Base-by-base conservation (phyloP, 176 grass and related monocot species). In the Saccharum officinarum region DNA sequence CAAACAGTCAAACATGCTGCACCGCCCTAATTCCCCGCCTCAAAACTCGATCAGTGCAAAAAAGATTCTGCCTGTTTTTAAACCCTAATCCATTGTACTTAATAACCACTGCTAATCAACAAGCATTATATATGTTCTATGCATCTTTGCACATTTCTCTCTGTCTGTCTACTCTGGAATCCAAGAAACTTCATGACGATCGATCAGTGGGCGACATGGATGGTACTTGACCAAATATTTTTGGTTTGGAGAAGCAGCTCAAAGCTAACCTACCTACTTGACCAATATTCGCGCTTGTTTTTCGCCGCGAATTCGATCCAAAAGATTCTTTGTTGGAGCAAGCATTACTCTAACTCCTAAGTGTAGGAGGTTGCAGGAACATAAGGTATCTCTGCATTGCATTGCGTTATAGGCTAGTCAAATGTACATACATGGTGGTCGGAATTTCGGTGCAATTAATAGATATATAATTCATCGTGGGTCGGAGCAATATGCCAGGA, bases 361-460 rank as follows among this genome's bases (percentile, higher is more conserved):
- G 5, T 91, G 89, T 81, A 80, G 81, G 89, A 85, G 85, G 85
- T 87, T 88, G 85, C 85, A 91, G 85, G 81, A 88, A 84, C 89
- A 91, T 13, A 81, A 47, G 77, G 85, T 37, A 91, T 87, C 85
- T 76, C 50, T 52, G 38, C 38, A 39, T 4, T 4, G 59, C 59
- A 12, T 61, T 61, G 59, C 59, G n/a, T 61, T 22, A 57, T n/a
- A 10, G 8, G n/a, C 59, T 25, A 61, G 89, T 87, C 89, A 87
- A 90, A 83, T 23, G 60, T 74, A 79, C 20, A 30, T 42, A 12
- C 34, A 37, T 57, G 57, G 59, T 46, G 26, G 50, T 86, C 37
- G 45, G 84, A 87, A 81, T 87, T 91, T 84, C 49, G 76, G 76
- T 69, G 80, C 89, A 69, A 16, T 54, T 69, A 60, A 3, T 72